A percentile compares a stretch with the other conserved stretches of the same genome.
phyloP scores from a whole-genome alignment of 768 basidiomycete species.

The Tulasnella calospora region DNA sequence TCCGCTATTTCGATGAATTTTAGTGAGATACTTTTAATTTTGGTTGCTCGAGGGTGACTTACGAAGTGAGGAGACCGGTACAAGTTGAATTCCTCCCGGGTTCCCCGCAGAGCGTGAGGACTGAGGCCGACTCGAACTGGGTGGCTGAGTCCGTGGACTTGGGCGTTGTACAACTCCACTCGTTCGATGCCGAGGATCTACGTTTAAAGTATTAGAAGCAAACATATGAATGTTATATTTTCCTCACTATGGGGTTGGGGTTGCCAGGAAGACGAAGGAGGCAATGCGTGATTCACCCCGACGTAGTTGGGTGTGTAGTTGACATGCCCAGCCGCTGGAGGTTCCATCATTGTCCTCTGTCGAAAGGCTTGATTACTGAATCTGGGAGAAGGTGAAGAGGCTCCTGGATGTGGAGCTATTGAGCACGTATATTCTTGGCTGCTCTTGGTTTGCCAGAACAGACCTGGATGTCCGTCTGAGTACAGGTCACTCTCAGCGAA shows the following conservation, averaged over 20 bases:
- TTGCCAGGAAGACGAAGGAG: background rate
- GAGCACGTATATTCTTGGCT: background rate
- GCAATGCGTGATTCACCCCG: background rate
- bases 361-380: background rate
- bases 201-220: background rate
- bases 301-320: background rate
- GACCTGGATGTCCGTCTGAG: background rate
- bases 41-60: slow-evolving; percentile 30
- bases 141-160: background rate
- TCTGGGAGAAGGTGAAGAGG: background rate
- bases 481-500: background rate
- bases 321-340: background rate
- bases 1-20: slow-evolving; percentile 53
- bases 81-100: slow-evolving; percentile 49
- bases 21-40: slow-evolving; percentile 14
- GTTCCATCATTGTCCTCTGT: background rate
- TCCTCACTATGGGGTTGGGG: background rate
- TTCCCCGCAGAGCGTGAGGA: background rate
- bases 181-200: background rate
- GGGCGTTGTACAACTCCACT: background rate
- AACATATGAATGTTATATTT: background rate
- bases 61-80: slow-evolving; percentile 72
- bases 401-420: background rate
- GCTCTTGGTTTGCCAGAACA: background rate
- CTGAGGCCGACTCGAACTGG: background rate